Evolutionary conservation across 1,284 basidiomycete genomes (phyloP), one percentile per base, ranked within the genome.

Genomic region (Irpex sp.): DNA sequence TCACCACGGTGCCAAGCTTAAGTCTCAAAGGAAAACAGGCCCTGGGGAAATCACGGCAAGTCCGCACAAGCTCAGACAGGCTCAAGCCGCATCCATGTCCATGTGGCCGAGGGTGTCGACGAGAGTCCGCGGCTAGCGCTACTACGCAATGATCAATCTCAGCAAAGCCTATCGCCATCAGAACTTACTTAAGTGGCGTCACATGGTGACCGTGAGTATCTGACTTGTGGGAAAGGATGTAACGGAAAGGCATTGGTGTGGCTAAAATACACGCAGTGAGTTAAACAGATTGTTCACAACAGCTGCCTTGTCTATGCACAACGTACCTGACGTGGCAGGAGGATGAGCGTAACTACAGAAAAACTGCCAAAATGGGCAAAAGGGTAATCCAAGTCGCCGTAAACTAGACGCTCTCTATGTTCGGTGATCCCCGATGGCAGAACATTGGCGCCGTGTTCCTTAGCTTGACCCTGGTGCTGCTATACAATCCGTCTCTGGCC

Each of bases 101-200:
- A n/a, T 45, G 39, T 45, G 39, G 39, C 39, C 39, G 39, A 45
- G 39, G 39, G n/a, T 45, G 12, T 45, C n/a, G 28, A 33, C 28
- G 28, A 33, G 28, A 45, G 39, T 45, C 39, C 39, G 12, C 39
- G 39, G 39, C 39, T 45, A n/a, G 39, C 39, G 39, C 39, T n/a
- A 45, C 39, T n/a, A 45, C 39, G 39, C n/a, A 45, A 33, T 33
- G 28, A 33, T 33, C n/a, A 45, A 45, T 45, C 39, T 45, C n/a
- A 28, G 49, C 18, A 36, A 47, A 51, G 53, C 56, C 45, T 39
- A 55, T 60, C 56, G 23, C 55, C 55, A 61, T 61, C 60, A 61
- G 49, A 56, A n/a, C 12, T n/a, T 45, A 45, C 39, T 45, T 45
- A 45, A 56, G 56, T 61, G 56, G 60, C 60, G 60, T 61, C 52